Percentiles rank a stretch among this genome's conserved stretches.
Evolutionary conservation across 73 alveolate genomes (phyloP).

Genomic region (Durusdinium trenchii): DNA sequence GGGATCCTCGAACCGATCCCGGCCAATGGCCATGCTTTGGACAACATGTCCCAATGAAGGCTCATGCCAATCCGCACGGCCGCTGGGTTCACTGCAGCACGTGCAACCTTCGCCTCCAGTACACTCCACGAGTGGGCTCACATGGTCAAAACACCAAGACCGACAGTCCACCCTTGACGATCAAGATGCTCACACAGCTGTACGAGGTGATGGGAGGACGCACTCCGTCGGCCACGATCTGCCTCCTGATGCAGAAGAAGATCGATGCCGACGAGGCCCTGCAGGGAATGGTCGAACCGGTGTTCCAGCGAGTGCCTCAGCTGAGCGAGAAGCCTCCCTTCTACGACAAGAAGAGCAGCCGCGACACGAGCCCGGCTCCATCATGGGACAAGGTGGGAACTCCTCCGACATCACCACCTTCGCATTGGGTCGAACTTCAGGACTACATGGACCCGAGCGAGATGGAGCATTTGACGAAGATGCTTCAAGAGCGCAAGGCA

Average conservation of each 20-base stretch:
- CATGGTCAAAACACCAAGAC: not conserved
- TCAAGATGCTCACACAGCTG: not conserved
- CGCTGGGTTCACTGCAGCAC: not conserved
- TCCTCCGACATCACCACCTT: not conserved
- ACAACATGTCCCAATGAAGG: not conserved
- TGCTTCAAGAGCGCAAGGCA: too few relatives aligned
- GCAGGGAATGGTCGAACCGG: not conserved
- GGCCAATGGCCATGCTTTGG: not conserved
- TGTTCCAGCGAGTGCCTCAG: not conserved
- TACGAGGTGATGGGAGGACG: not conserved
- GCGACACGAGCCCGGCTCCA: not conserved
- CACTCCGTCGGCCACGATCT: constrained; percentile 9
- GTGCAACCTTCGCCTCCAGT: constrained; percentile 4
- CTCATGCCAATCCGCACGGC: constrained; percentile 38
- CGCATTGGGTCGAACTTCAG: not conserved
- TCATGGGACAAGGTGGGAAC: not conserved
- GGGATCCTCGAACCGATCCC: not conserved
- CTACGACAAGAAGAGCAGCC: not conserved
- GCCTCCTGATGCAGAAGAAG: constrained; percentile 17
- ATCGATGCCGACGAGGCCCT: constrained; percentile 52
- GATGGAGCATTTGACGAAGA: not conserved
- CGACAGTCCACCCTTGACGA: not conserved
- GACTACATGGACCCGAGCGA: not conserved
- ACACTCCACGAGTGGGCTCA: not conserved
- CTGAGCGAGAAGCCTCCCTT: not conserved